phyloP scores from a whole-genome alignment of 306 rosid genomes.

The Cucumis hystrix region DNA sequence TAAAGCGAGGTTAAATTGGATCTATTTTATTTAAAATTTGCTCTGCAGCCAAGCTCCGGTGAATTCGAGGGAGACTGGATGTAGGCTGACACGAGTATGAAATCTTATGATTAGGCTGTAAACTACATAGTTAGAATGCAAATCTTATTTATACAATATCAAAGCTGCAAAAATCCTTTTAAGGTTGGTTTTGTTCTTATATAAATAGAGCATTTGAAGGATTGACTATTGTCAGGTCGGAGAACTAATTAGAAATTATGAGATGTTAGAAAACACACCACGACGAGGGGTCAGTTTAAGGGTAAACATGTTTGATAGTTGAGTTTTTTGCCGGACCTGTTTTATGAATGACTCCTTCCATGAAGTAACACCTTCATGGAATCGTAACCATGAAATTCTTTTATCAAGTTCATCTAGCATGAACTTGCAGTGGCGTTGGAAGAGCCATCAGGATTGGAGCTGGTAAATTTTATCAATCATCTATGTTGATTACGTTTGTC shows the following conservation, averaged over 20 bases:
- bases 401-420: neutral
- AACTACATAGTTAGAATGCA: slow-evolving; percentile 16
- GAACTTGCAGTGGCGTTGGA: neutral
- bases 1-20: slow-evolving; percentile 58
- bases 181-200: neutral
- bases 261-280: neutral
- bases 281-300: neutral
- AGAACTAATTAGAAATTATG: neutral
- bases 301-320: neutral
- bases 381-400: neutral
- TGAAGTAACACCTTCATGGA: neutral
- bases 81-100: slow-evolving; percentile 19
- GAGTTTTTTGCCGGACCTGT: neutral
- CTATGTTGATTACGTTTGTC: too few relatives aligned
- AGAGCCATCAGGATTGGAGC: neutral
- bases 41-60: neutral
- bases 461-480: neutral
- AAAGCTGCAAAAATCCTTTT: neutral
- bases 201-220: neutral
- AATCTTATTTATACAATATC: neutral
- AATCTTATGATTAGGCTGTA: slow-evolving; percentile 12
- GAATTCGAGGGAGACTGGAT: slow-evolving; percentile 4
- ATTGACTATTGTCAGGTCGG: neutral
- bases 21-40: neutral
- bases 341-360: neutral